A percentile compares a stretch with the other conserved stretches of the same genome.
These are phyloP conservation scores for Diplodia seriata DNA, from an alignment of 2,329 filamentous ascomycete genomes.

Conservation along the genomic window DNA sequence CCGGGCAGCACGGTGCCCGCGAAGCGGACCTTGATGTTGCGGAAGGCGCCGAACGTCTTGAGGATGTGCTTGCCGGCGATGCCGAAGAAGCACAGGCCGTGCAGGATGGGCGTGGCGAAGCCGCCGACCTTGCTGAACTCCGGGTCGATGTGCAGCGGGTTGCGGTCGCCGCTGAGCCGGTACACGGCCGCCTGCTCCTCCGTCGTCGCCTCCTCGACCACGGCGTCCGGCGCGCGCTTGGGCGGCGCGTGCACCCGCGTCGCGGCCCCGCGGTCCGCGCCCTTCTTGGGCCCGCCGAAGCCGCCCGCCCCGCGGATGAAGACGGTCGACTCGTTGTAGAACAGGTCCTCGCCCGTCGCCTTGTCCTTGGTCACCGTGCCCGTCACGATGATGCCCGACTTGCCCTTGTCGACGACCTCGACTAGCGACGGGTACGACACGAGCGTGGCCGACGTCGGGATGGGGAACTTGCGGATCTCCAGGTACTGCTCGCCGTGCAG, in stretches of 20 bases:
- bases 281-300: slow-evolving; percentile 84
- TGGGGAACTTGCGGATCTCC: slow-evolving; percentile 88
- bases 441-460: slow-evolving; percentile 82
- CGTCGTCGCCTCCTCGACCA: slow-evolving; percentile 84
- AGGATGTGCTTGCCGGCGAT: slow-evolving; percentile 85
- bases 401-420: slow-evolving; percentile 96
- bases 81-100: slow-evolving; percentile 96
- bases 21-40: slow-evolving; percentile 93
- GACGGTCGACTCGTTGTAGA: slow-evolving; percentile 95
- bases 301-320: slow-evolving; percentile 92
- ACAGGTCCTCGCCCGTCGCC: slow-evolving; percentile 84
- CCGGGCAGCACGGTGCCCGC: slow-evolving; percentile 85
- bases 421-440: slow-evolving; percentile 80
- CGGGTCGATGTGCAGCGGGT: slow-evolving; percentile 95
- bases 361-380: slow-evolving; percentile 85
- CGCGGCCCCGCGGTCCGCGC: slow-evolving; percentile 76
- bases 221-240: slow-evolving; percentile 70
- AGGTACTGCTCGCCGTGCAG: slow-evolving; percentile 99
- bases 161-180: slow-evolving; percentile 90
- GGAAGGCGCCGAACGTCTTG: slow-evolving; percentile 59
- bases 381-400: slow-evolving; percentile 80
- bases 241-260: slow-evolving; percentile 83
- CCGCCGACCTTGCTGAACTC: slow-evolving; percentile 93
- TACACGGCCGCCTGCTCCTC: slow-evolving; percentile 94
- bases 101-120: slow-evolving; percentile 92